Base-by-base conservation (phyloP, 805 yeast genomes). In the Maudiozyma pseudohumilis region DNA sequence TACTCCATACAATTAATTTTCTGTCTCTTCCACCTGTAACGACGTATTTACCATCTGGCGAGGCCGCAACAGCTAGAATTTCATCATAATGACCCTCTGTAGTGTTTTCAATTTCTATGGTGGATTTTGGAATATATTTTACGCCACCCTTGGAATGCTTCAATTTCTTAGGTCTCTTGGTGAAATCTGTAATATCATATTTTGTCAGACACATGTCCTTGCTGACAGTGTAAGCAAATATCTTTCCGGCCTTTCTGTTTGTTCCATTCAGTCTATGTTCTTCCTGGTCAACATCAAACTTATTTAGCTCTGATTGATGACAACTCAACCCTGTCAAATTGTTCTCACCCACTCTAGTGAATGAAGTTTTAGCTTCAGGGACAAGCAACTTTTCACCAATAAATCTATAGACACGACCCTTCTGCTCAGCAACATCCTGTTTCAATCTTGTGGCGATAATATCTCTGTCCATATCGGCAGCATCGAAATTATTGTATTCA, bases 11-110 rank as follows among this genome's bases (percentile, higher is more conserved):
- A 26, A 85, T 73, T 38, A 92, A 69, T 45, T 87, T 70, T 42
- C 77, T 75, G 60, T 88, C 96, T 37, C 68, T 68, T 34, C 96
- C 95, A 39, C 97, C 98, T 2, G 96, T 88, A 7, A 83, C 95
- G 9, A 92, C 82, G 54, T 68, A 85, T 48, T 72, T 80, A 15
- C 96, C 96, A 60, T 87, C 92, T 6, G 89, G 81, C 35, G 86
- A 77, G 4, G 81, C 87, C 0, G 94, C 94, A 19, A 86, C 77
- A 36, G 89, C 66, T 40, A 76, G 67, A 28, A 89, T 78, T 50
- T 79, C 85, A 49, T 73, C 89, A 46, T 68, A 71, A 60, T 89
- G 96, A 27, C 88, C 88, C 52, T 77, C 76, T 22, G 69, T 66
- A 34, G 69, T 65, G 37, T 72, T 74, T 43, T 77, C 80, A 29